Conservation (phyloP, 805 yeast genomes). For the Pichia paraexigua region DNA sequence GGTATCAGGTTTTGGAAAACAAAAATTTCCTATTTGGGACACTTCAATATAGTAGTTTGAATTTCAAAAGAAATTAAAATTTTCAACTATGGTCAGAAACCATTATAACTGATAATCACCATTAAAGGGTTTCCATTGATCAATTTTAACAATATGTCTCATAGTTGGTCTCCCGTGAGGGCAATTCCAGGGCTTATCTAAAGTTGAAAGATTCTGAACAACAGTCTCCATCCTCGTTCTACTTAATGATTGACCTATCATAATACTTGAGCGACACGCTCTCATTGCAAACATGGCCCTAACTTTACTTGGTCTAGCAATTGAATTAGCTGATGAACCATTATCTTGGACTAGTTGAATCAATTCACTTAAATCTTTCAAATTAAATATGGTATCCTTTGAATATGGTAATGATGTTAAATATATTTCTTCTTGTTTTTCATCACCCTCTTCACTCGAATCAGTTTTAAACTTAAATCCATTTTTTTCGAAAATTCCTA, state of each 20-base stretch:
- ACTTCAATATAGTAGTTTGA: conserved; percentile 15
- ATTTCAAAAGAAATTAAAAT: not conserved
- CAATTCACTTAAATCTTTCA: conserved; percentile 68
- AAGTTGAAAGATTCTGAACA: conserved; percentile 55
- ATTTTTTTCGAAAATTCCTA: conserved; percentile 52
- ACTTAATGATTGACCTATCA: conserved; percentile 77
- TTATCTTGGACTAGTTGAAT: conserved; percentile 56
- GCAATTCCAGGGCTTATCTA: conserved; percentile 93
- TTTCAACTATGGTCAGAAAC: not conserved
- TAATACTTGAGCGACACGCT: conserved; percentile 88
- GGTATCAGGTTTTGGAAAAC: not conserved
- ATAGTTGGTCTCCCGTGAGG: conserved; percentile 98
- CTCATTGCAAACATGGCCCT: conserved; percentile 86
- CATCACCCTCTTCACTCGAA: conserved; percentile 43
- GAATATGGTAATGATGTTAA: conserved; percentile 66
- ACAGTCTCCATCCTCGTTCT: conserved; percentile 55
- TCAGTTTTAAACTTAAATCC: conserved; percentile 62
- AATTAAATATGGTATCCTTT: conserved; percentile 58
- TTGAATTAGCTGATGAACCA: conserved; percentile 31
- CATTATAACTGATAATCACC: conserved; percentile 32
- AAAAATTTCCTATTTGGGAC: conserved; percentile 26
- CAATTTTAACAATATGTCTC: conserved; percentile 72
- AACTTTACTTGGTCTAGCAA: conserved; percentile 64
- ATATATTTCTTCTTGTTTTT: conserved; percentile 31
- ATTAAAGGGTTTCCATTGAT: conserved; percentile 36